phyloP scores from a whole-genome alignment of 1,139 yeast genomes.

The Pichia sp. region DNA sequence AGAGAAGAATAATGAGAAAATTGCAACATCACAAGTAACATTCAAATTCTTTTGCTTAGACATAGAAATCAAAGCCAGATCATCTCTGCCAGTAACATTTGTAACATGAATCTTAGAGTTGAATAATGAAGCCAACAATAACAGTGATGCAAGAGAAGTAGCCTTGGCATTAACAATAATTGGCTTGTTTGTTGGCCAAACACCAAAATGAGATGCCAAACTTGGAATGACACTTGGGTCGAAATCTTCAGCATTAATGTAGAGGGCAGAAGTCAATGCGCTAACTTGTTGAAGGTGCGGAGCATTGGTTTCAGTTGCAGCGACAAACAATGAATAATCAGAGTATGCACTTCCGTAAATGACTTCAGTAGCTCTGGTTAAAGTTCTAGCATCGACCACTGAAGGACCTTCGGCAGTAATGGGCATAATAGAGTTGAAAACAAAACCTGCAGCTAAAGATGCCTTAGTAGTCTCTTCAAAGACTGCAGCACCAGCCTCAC shows the following conservation, averaged over 20 bases:
- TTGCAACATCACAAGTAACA: conserved; percentile 88
- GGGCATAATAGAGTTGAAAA: conserved; percentile 79
- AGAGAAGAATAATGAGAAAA: conserved; percentile 72
- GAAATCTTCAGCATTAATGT: conserved; percentile 75
- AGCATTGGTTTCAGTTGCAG: conserved; percentile 73
- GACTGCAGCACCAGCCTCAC: conserved; percentile 46
- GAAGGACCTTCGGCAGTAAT: conserved; percentile 59
- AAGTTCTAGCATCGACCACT: conserved; percentile 59
- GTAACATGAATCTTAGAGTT: conserved; percentile 84
- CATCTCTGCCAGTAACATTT: conserved; percentile 76
- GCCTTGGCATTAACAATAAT: conserved; percentile 90
- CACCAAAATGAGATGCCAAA: conserved; percentile 71
- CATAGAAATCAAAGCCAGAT: conserved; percentile 76
- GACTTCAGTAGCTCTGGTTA: conserved; percentile 57
- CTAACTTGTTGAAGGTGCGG: conserved; percentile 59
- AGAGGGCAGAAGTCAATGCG: conserved; percentile 69
- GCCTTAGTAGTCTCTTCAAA: conserved; percentile 66
- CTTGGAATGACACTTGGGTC: conserved; percentile 64
- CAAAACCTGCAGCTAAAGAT: conserved; percentile 82
- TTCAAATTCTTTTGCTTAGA: conserved; percentile 76
- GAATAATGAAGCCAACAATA: conserved; percentile 86
- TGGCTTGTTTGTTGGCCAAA: conserved; percentile 84
- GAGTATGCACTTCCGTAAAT: conserved; percentile 59
- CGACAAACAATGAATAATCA: conserved; percentile 77
- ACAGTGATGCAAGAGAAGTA: conserved; percentile 85